Base-by-base conservation (phyloP, 306 rosid genomes). In the Trifolium fragiferum region DNA sequence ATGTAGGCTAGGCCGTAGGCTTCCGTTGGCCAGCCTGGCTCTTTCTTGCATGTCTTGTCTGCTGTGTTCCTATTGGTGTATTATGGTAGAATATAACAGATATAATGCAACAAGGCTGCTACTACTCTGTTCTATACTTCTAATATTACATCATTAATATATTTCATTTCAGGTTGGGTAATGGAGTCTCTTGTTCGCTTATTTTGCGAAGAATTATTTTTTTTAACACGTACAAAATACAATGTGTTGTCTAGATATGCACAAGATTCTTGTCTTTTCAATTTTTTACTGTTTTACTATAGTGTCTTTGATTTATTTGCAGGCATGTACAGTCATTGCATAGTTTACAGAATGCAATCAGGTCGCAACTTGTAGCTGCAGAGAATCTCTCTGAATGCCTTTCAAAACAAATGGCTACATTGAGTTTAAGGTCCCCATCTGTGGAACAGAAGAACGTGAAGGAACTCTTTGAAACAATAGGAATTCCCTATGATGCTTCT, bases 401-500 rank as follows among this genome's bases (percentile, higher is more conserved):
- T 68, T 90, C 92, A 68, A 94, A 87, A 76, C 97, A 94, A 81
- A 86, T 94, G 93, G 68, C 79, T 66, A 76, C 81, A 13, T 80
- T 94, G 84, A 87, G 85, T 80, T 75, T 90, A 63, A 84, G 82
- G 60, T 84, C 93, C 19, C 86, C 87, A 78, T 69, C 89, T 54
- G 73, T 38, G 57, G 85, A 86, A 66, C 89, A 81, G 71, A 79
- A 88, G 82, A 86, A 83, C 64, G 89, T 88, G 64, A 90, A 83
- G 67, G 95, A 88, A 87, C 85, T 91, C 80, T 90, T 91, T 83
- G 97, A 91, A 80, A 86, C 91, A 55, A 87, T 94, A 69, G 98
- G 98, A 86, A 83, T 94, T 81, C 87, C 98, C 10, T 90, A 88
- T 72, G 95, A 91, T n/a, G 80, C 89, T 60, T 86, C 94, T 8